These are phyloP conservation scores for Cystofilobasidium macerans DNA, from an alignment of 768 basidiomycete genomes.

Conservation along the genomic window DNA sequence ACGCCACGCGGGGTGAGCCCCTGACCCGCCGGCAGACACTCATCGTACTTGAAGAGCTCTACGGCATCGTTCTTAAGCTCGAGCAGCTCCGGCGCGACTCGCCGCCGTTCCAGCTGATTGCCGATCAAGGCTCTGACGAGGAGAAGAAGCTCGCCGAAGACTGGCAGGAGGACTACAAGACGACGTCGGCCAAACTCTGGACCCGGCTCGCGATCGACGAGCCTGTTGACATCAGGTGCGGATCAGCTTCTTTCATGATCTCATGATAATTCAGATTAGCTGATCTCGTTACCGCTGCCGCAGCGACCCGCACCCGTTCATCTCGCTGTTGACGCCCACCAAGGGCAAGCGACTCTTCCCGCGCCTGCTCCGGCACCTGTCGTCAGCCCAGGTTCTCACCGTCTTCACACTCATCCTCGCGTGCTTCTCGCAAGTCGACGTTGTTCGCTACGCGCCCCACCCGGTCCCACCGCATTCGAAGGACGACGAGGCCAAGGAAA, in stretches of 20 bases:
- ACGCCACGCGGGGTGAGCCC: slow-evolving; percentile 29
- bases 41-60: slow-evolving; percentile 67
- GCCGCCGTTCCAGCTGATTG: slow-evolving; percentile 42
- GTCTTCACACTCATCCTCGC: slow-evolving; percentile 83
- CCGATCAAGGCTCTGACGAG: slow-evolving; percentile 32
- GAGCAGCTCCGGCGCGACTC: slow-evolving; percentile 77
- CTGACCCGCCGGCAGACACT: slow-evolving; percentile 68
- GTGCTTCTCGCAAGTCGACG: slow-evolving; percentile 87
- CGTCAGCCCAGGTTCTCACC: slow-evolving; percentile 66
- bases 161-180: slow-evolving; percentile 43
- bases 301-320: slow-evolving; percentile 91
- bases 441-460: slow-evolving; percentile 69
- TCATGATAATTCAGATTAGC: too few species aligned
- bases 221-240: slow-evolving; percentile 82
- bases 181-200: slow-evolving; percentile 60
- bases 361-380: slow-evolving; percentile 72
- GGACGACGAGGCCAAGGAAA: slow-evolving; percentile 52
- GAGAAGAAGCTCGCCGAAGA: slow-evolving; percentile 25
- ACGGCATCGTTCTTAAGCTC: slow-evolving; percentile 68
- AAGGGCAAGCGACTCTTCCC: slow-evolving; percentile 92
- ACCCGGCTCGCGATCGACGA: slow-evolving; percentile 69
- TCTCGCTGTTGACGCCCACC: slow-evolving; percentile 70
- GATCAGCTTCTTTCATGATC: too few species aligned
- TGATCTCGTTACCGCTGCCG: too few species aligned
- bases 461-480: slow-evolving; percentile 41